phyloP scores from a whole-genome alignment of 2,329 filamentous ascomycete species.

The Neophaeococcomyces aloes region DNA sequence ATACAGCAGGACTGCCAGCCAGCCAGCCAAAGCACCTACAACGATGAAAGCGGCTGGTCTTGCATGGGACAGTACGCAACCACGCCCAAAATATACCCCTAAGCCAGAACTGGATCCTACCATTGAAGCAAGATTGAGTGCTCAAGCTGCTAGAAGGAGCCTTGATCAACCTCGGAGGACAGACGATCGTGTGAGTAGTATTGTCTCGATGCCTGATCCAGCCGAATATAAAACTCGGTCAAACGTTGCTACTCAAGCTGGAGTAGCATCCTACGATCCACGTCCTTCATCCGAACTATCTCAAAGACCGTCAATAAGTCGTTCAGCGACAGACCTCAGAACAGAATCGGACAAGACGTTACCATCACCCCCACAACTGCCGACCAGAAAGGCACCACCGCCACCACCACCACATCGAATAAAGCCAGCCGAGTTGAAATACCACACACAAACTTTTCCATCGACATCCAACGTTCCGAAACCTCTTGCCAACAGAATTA shows the following conservation, averaged over 20 bases:
- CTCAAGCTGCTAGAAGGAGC: constrained; percentile 20
- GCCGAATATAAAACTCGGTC: constrained; percentile 12
- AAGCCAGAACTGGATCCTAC: constrained; percentile 19
- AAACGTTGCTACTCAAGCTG: background rate
- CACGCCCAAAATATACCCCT: constrained; percentile 14
- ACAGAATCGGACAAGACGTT: constrained; percentile 14
- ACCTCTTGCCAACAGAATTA: constrained; percentile 15
- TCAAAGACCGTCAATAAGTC: background rate
- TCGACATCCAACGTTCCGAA: constrained; percentile 23
- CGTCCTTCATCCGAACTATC: background rate
- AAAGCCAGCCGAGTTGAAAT: constrained; percentile 28
- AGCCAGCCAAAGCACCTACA: constrained; percentile 40
- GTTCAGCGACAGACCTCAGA: background rate
- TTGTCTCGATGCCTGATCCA: constrained; percentile 9
- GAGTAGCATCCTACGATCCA: constrained; percentile 1
- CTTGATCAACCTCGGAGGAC: constrained; percentile 13
- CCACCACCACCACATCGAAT: constrained; percentile 13
- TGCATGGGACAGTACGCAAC: constrained; percentile 42
- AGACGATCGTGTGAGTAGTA: too few relatives aligned
- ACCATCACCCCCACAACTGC: constrained; percentile 12
- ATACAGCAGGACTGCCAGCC: constrained; percentile 36
- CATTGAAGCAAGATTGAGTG: constrained; percentile 21
- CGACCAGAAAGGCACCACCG: constrained; percentile 10
- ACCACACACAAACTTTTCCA: constrained; percentile 42
- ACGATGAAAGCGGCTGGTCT: constrained; percentile 54